Percentiles rank a stretch among this genome's conserved stretches.
phyloP scores from a whole-genome alignment of 768 basidiomycete species.

The Pholiota microspora region DNA sequence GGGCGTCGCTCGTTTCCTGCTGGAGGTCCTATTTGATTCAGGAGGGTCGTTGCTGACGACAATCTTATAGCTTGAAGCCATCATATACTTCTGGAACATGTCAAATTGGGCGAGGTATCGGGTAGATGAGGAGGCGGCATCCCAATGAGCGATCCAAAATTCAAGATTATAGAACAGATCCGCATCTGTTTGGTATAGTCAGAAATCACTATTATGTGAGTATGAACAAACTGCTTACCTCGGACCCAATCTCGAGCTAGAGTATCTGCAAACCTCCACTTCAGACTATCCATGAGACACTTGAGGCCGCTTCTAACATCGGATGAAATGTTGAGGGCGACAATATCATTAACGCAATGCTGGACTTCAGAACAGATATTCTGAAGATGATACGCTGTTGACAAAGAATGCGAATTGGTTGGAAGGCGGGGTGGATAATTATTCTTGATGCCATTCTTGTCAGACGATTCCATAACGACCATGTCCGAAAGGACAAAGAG shows the following conservation, averaged over 20 bases:
- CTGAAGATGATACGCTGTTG: slow-evolving; percentile 74
- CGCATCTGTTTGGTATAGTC: slow-evolving; percentile 13
- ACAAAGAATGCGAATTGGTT: slow-evolving; percentile 69
- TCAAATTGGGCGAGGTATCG: slow-evolving; percentile 73
- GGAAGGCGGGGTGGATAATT: slow-evolving; percentile 59
- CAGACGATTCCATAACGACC: slow-evolving; percentile 56
- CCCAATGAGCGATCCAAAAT: slow-evolving; percentile 66
- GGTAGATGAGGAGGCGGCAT: slow-evolving; percentile 57
- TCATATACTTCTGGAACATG: slow-evolving; percentile 75
- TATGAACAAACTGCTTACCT: slow-evolving; percentile 47
- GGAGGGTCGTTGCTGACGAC: slow-evolving; percentile 69
- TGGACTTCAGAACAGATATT: slow-evolving; percentile 80
- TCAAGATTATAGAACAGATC: slow-evolving; percentile 78
- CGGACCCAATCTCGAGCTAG: slow-evolving; percentile 77
- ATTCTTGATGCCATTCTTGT: slow-evolving; percentile 22
- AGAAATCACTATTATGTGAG: not conserved
- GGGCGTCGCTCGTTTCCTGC: slow-evolving; percentile 33
- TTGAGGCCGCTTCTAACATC: slow-evolving; percentile 69
- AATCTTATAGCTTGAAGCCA: slow-evolving; percentile 71
- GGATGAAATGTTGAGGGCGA: slow-evolving; percentile 69
- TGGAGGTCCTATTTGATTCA: slow-evolving; percentile 27
- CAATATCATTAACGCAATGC: slow-evolving; percentile 80
- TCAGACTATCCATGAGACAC: slow-evolving; percentile 73
- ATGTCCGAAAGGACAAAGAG: slow-evolving; percentile 76
- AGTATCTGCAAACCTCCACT: slow-evolving; percentile 85